Evolutionary conservation across 2,329 filamentous ascomycete genomes (phyloP).

Genomic region (Fusarium sp.): DNA sequence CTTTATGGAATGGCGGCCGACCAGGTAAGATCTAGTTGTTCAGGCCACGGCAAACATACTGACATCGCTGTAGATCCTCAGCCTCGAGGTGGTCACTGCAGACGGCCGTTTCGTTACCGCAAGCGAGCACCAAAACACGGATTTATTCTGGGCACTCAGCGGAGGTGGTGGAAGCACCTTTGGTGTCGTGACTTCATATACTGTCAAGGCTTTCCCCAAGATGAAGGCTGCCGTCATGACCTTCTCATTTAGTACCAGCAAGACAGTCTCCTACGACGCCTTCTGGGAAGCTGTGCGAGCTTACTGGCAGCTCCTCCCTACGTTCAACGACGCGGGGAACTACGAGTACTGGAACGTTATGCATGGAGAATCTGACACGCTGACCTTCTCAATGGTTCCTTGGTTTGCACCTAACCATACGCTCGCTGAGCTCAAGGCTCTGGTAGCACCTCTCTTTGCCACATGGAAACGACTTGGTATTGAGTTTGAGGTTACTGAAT

Average conservation of each 20-base stretch:
- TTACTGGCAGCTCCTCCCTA: slow-evolving; percentile 29
- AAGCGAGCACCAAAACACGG: slow-evolving; percentile 26
- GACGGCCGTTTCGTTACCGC: slow-evolving; percentile 35
- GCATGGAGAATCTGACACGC: slow-evolving; percentile 13
- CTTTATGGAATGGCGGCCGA: slow-evolving; percentile 38
- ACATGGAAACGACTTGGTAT: slow-evolving; percentile 30
- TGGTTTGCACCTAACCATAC: slow-evolving; percentile 41
- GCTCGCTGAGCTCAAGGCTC: slow-evolving; percentile 26
- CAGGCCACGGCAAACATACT: background rate
- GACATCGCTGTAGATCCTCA: slow-evolving; percentile 19
- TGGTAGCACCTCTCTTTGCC: slow-evolving; percentile 24
- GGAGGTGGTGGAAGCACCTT: slow-evolving; percentile 55
- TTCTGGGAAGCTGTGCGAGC: slow-evolving; percentile 38
- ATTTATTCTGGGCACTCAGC: slow-evolving; percentile 54
- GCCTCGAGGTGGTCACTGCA: slow-evolving; percentile 33
- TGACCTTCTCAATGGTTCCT: slow-evolving; percentile 36
- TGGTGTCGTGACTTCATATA: slow-evolving; percentile 48
- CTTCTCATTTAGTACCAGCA: slow-evolving; percentile 35
- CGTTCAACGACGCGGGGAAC: slow-evolving; percentile 34
- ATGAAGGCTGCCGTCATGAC: slow-evolving; percentile 37
- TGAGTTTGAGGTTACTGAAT: slow-evolving; percentile 13
- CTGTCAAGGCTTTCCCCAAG: slow-evolving; percentile 55
- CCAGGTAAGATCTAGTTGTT: slow-evolving; percentile 11
- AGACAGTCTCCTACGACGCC: slow-evolving; percentile 20
- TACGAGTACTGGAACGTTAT: slow-evolving; percentile 42